These are phyloP conservation scores for Alternaria triticimaculans DNA, from an alignment of 2,329 filamentous ascomycete species.

Conservation along the genomic window DNA sequence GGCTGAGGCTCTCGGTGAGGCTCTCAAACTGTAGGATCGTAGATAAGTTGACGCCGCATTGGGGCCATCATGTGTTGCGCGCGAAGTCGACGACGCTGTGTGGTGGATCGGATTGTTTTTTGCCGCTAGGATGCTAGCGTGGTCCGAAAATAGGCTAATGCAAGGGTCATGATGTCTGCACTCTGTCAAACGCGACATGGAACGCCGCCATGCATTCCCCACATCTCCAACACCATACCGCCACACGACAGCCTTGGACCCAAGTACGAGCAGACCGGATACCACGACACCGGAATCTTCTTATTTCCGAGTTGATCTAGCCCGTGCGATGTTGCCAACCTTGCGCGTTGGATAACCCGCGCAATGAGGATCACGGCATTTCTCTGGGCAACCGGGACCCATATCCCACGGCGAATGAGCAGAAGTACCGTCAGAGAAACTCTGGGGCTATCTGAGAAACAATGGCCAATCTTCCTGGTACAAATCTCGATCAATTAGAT, in stretches of 20 bases:
- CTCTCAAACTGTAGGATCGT: neutral
- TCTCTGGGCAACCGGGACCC: neutral
- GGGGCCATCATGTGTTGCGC: neutral
- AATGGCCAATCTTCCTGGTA: conserved; percentile 11
- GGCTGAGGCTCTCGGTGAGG: neutral
- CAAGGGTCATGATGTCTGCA: neutral
- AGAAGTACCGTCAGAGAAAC: neutral
- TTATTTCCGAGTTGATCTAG: neutral
- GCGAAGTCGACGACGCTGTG: neutral
- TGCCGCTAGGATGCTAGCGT: neutral
- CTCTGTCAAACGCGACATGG: neutral
- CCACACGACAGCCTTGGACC: neutral
- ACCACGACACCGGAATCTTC: neutral
- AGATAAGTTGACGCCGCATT: neutral
- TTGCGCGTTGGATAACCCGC: neutral
- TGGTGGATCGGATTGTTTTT: neutral
- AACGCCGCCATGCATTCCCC: neutral
- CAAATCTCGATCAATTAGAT: neutral
- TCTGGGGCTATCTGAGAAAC: conserved; percentile 4
- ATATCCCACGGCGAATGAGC: neutral
- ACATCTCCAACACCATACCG: neutral
- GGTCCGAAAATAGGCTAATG: neutral
- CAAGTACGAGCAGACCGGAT: neutral
- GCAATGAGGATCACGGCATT: conserved; percentile 6
- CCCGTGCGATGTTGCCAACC: neutral